phyloP scores from a whole-genome alignment of 345 rosid species.

The Stellera chamaejasme region DNA sequence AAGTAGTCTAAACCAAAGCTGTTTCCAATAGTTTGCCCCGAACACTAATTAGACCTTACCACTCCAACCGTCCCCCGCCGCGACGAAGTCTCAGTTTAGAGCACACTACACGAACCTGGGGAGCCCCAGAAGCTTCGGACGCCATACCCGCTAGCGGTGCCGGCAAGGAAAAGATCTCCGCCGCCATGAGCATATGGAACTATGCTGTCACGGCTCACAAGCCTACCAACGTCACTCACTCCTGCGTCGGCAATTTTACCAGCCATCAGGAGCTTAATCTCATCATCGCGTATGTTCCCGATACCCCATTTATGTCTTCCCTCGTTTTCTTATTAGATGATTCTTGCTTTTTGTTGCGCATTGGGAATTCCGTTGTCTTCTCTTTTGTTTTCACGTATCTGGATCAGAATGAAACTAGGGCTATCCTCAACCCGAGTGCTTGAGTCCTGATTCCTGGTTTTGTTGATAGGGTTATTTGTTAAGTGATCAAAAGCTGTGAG shows the following conservation, averaged over 20 bases:
- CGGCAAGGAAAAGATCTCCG: background rate
- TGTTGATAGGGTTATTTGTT: too few species aligned
- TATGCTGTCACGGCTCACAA: slow-evolving; percentile 59
- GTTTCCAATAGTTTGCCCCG: too few species aligned
- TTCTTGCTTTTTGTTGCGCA: background rate
- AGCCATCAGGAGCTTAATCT: slow-evolving; percentile 88
- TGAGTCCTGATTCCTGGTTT: too few species aligned
- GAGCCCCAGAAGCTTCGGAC: too few species aligned
- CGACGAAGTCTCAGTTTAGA: too few species aligned
- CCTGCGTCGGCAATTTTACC: slow-evolving; percentile 97
- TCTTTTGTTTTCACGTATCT: background rate
- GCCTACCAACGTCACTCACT: slow-evolving; percentile 87
- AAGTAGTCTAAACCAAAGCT: too few species aligned
- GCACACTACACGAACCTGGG: too few species aligned
- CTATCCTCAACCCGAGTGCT: background rate
- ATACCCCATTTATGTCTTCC: background rate
- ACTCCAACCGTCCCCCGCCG: too few species aligned
- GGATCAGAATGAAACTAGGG: background rate
- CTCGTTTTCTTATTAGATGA: too few species aligned
- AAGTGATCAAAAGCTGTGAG: too few species aligned
- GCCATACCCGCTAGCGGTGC: background rate
- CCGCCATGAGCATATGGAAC: slow-evolving; percentile 47
- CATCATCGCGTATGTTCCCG: slow-evolving; percentile 57
- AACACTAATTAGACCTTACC: too few species aligned
- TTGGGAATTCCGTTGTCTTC: background rate